A percentile compares a stretch with the other conserved stretches of the same genome.
phyloP scores from a whole-genome alignment of 192 early-diverging fungal genomes.

The Mycoemilia scoparia region DNA sequence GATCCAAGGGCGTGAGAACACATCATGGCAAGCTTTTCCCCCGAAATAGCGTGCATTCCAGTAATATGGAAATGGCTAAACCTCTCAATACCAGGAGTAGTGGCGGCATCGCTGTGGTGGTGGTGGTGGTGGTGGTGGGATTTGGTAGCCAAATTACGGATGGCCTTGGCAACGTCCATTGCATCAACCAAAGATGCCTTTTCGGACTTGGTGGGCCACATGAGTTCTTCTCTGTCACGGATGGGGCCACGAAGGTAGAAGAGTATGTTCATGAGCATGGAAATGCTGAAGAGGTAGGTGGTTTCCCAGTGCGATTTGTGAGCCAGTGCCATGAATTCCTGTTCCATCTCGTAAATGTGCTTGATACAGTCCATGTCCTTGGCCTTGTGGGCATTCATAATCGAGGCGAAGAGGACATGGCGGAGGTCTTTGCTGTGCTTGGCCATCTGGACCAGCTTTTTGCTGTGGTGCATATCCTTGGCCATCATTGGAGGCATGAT shows the following conservation, averaged over 20 bases:
- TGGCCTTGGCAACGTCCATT: no score
- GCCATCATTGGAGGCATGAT: constrained; percentile 21
- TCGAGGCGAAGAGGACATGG: constrained; percentile 23
- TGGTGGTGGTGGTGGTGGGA: no score
- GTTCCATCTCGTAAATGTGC: constrained; percentile 18
- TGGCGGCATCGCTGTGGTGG: no score
- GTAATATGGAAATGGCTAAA: no score
- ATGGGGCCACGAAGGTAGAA: constrained; percentile 26
- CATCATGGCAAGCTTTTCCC: constrained; percentile 7
- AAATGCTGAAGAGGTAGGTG: constrained; percentile 23
- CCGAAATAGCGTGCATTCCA: no score
- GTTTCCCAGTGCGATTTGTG: constrained; percentile 13
- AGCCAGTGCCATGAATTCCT: constrained; percentile 8
- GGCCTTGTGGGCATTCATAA: constrained; percentile 14
- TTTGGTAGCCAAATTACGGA: no score
- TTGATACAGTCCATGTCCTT: constrained; percentile 6
- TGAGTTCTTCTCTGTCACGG: no score
- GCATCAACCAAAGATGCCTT: no score
- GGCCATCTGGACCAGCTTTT: constrained; percentile 13
- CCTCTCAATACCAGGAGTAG: no score
- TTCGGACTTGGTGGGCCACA: no score
- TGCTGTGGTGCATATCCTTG: constrained; percentile 11
- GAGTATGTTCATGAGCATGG: constrained; percentile 19
- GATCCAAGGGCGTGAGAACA: constrained; percentile 10
- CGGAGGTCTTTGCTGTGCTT: constrained; percentile 15